Base-by-base conservation (phyloP, 805 yeast genomes). In the Kodamaea hsintzibuensis region DNA sequence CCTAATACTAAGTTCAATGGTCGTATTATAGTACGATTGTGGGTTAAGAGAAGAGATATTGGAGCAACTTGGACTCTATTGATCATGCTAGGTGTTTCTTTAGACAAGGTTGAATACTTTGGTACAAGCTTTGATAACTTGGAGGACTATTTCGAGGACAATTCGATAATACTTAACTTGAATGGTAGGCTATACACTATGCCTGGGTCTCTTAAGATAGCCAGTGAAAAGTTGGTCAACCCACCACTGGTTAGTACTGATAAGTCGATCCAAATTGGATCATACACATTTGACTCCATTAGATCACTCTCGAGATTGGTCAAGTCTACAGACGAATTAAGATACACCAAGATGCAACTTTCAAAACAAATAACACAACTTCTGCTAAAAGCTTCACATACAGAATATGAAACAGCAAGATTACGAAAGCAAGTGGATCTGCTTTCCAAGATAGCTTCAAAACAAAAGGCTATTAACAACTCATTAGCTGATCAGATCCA, bases 271-370 rank as follows among this genome's bases (percentile, higher is more conserved):
- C 42, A 22, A 12, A 42, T 47, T 35, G 37, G 25, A n/a, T 67
- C 73, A 3, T 72, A 72, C 52, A 55, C 64, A 3, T 69, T 69
- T 52, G 75, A 71, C 50, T 47, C 62, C 7, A 63, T 71, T n/a
- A 51, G 77, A 43, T 58, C 70, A 1, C 49, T 71, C 8, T 60
- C 59, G 45, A 66, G 62, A 42, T 53, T 71, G n/a, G 50, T 59
- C 13, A 57, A 57, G 18, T 65, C 74, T 0, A 51, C 67, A 1
- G 64, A 63, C 25, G 80, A 76, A 49, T 64, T 75, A 40, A 35
- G 51, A 4, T 13, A 39, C 1, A 55, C 72, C 37, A 74, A 73
- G 53, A 38, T 30, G n/a, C 57, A 65, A 17, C 67, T 73, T 14
- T 33, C 56, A 14, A 58, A 60, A 10, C 33, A 42, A 1, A 39